Conservation (phyloP, 306 rosid genomes). For the Cyclanthera cordifolia region DNA sequence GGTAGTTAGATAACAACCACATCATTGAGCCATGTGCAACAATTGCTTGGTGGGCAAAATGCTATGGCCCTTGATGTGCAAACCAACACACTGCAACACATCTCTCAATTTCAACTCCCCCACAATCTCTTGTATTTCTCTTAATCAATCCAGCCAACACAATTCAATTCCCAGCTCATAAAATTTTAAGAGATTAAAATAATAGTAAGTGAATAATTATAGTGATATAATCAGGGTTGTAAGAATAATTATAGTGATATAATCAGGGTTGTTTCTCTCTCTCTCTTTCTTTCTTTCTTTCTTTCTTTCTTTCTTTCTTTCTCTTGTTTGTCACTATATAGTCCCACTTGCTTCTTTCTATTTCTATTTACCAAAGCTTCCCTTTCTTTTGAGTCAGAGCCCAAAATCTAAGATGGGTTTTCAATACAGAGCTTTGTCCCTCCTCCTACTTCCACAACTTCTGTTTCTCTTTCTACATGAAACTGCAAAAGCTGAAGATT, state of each 20-base stretch:
- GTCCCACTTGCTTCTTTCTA: slow-evolving; percentile 10
- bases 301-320: neutral
- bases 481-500: neutral
- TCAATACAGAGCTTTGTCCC: neutral
- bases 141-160: slow-evolving; percentile 8
- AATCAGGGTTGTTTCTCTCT: neutral
- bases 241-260: too few species aligned
- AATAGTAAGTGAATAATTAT: neutral
- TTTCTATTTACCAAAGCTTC: neutral
- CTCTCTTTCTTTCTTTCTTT: neutral
- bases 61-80: neutral
- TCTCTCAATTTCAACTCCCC: slow-evolving; percentile 8
- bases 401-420: slow-evolving; percentile 16
- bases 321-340: neutral
- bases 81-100: neutral
- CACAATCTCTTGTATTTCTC: neutral
- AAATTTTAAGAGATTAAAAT: neutral
- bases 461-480: neutral
- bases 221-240: too few species aligned
- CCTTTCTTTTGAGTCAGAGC: slow-evolving; percentile 1
- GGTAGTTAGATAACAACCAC: slow-evolving; percentile 23
- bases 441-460: neutral
- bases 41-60: slow-evolving; percentile 8
- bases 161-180: slow-evolving; percentile 10
- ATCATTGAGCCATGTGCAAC: slow-evolving; percentile 14